A percentile compares a stretch with the other conserved stretches of the same genome.
These are phyloP conservation scores for Irineochytrium annulatum DNA, from an alignment of 192 early-diverging fungal species.

Conservation along the genomic window DNA sequence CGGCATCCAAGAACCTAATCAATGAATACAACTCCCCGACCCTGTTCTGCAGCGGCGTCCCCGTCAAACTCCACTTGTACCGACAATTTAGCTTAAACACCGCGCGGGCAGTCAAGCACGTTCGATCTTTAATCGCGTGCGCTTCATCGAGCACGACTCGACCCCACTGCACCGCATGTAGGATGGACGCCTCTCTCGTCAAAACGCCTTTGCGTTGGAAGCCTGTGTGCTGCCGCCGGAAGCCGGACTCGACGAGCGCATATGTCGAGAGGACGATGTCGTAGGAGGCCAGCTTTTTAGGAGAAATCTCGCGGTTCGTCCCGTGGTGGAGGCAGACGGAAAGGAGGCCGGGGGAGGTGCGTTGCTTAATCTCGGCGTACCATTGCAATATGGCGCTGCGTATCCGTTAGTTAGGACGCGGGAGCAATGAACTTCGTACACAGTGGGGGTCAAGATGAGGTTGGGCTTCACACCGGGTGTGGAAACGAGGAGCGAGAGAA, in stretches of 20 bases:
- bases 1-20: conserved; percentile 80
- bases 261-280: conserved; percentile 70
- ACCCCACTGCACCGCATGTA: conserved; percentile 77
- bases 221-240: conserved; percentile 69
- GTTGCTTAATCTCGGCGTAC: conserved; percentile 67
- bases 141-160: conserved; percentile 80
- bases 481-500: conserved; percentile 70
- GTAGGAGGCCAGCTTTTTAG: conserved; percentile 55
- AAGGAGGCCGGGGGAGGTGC: conserved; percentile 54
- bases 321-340: conserved; percentile 75
- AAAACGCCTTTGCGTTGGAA: conserved; percentile 57
- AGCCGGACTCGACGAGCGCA: conserved; percentile 70
- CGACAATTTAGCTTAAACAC: conserved; percentile 68
- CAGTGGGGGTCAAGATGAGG: conserved; percentile 81
- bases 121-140: conserved; percentile 88
- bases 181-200: conserved; percentile 56
- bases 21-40: conserved; percentile 91
- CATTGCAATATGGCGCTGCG: conserved; percentile 78
- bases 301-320: conserved; percentile 13
- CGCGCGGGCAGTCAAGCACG: conserved; percentile 76
- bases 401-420: not conserved
- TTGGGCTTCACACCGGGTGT: conserved; percentile 64
- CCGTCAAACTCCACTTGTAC: conserved; percentile 79
- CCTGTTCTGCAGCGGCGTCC: conserved; percentile 90
- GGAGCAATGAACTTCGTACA: conserved; percentile 18